Evolutionary conservation across 345 rosid genomes (phyloP).

Genomic region (Citrus australasica): DNA sequence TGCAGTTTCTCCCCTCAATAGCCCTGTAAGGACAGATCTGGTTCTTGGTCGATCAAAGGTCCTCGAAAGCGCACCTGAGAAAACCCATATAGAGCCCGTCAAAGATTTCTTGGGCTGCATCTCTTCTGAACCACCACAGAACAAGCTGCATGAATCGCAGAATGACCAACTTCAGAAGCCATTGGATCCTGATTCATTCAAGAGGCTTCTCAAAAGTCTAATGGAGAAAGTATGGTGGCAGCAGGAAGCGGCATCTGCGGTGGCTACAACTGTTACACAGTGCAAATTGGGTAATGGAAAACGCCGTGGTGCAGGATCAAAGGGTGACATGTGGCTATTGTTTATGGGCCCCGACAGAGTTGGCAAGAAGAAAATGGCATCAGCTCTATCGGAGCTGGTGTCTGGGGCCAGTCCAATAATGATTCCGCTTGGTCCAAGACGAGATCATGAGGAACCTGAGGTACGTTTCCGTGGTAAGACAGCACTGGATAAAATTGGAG

Average conservation of each 20-base stretch:
- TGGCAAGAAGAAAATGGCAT: conserved; percentile 91
- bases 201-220: conserved; percentile 81
- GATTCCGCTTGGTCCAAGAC: conserved; percentile 58
- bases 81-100: conserved; percentile 29
- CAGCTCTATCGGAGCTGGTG: conserved; percentile 61
- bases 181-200: conserved; percentile 60
- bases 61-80: conserved; percentile 28
- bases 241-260: conserved; percentile 80
- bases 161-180: conserved; percentile 34
- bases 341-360: conserved; percentile 81
- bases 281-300: conserved; percentile 72
- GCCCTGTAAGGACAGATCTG: conserved; percentile 87
- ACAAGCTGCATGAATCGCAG: conserved; percentile 40
- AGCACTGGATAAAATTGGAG: conserved; percentile 68
- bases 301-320: conserved; percentile 45
- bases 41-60: conserved; percentile 66
- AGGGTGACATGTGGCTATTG: conserved; percentile 79
- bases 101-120: conserved; percentile 71
- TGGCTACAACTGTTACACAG: conserved; percentile 68
- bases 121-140: conserved; percentile 51
- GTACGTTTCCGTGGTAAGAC: conserved; percentile 76
- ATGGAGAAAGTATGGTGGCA: conserved; percentile 90
- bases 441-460: conserved; percentile 38
- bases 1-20: conserved; percentile 43
- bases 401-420: conserved; percentile 51